Evolutionary conservation across 1,284 basidiomycete genomes (phyloP).

Genomic region (Ceratobasidium theobromae): DNA sequence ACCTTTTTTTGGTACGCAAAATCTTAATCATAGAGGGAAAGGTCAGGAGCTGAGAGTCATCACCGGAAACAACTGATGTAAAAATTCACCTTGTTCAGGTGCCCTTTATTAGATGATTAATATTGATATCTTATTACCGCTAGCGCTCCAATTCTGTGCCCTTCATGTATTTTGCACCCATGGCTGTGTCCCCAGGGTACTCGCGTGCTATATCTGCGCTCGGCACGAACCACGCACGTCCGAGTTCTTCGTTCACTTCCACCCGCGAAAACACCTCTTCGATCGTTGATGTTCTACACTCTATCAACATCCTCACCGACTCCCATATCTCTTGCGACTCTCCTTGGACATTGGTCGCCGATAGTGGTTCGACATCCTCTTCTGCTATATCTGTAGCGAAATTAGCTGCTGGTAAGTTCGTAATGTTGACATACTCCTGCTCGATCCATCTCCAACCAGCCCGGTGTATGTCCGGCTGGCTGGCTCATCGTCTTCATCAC

Average conservation of each 20-base stretch:
- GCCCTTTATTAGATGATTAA: background rate
- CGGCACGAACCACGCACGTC: conserved; percentile 24
- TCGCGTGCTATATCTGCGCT: background rate
- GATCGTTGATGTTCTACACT: background rate
- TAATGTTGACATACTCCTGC: conserved; percentile 50
- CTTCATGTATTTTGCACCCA: conserved; percentile 10
- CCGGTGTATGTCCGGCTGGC: conserved; percentile 57
- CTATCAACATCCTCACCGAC: background rate
- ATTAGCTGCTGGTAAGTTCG: background rate
- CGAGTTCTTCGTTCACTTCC: conserved; percentile 12
- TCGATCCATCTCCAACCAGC: conserved; percentile 46
- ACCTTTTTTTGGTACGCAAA: conserved; percentile 18
- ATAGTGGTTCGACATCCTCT: conserved; percentile 45
- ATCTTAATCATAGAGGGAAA: background rate
- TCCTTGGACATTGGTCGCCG: background rate
- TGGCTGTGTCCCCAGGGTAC: background rate
- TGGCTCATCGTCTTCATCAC: conserved; percentile 49
- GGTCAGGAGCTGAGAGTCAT: too few relatives aligned
- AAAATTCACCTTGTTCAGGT: background rate
- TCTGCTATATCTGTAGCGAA: conserved; percentile 48
- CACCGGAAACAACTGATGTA: background rate
- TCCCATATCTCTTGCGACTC: background rate
- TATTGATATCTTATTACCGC: background rate
- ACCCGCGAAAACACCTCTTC: conserved; percentile 5
- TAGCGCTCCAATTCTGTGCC: background rate